Base-by-base conservation (phyloP, 371 early-diverging fungal genomes). In the Blakeslea trispora region DNA sequence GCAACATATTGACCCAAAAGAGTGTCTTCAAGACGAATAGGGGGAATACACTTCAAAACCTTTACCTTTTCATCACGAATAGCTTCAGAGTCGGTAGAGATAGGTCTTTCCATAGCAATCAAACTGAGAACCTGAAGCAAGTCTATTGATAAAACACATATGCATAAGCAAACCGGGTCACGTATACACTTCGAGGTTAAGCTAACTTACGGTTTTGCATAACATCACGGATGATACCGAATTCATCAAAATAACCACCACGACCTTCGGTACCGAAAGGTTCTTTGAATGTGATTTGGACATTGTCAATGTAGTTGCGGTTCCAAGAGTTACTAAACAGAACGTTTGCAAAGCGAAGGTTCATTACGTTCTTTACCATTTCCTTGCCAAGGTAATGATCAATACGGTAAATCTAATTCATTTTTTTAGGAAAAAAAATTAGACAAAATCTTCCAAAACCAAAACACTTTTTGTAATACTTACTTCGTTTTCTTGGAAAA, bases 271-370 rank as follows among this genome's bases (percentile, higher is more conserved):
- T 98, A 18, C 99, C 99, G 71, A 99, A 88, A 56, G 87, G 88
- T 67, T 99, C 99, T 71, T 98, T 99, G 77, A 99, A 99, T 0
- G 95, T 94, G 73, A 96, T 96, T 71, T 99, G 96, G n/a, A 99
- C 87, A 57, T 95, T 96, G 63, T 88, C 84, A 57, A 99, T 95
- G 69, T 83, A 81, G 44, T 82, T 81, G 40, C 93, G 88, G 72
- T 93, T 87, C 99, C 99, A 98, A 54, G 91, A 81, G 23, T 95
- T 88, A 14, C 91, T 90, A 72, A 94, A 95, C 64, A 96, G 89
- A 34, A 91, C 83, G 74, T 98, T 98, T 61, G 94, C 94, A 63
- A 98, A 98, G 24, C 98, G 85, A 55, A 98, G 68, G 4, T 90
- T 86, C 85, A 98, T 87, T 49, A 98, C 68, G 71, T 97, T 97